Base-by-base conservation (phyloP, 2,329 filamentous ascomycete species). In the Pochonia chlamydosporia region DNA sequence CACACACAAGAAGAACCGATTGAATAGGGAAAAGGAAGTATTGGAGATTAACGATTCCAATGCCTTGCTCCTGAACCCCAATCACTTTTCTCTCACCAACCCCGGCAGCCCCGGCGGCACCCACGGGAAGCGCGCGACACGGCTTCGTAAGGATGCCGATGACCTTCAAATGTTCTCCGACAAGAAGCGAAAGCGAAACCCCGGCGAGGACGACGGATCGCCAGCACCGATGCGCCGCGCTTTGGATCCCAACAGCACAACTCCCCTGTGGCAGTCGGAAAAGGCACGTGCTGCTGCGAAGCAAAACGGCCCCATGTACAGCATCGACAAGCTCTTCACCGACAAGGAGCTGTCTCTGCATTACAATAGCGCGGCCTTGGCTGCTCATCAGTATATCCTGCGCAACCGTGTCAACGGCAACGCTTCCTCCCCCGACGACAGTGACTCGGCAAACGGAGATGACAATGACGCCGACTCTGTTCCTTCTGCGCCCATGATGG, bases 291-390 rank as follows among this genome's bases (percentile, higher is more conserved):
- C 69, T 48, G 67, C 71, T 46, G 68, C 76, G 48, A 77, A 78
- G 59, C 75, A 81, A 56, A 74, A 78, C 18, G 81, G 78, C 8
- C 75, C 79, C 0, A 66, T 81, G 2, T 84, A 83, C 61, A 84
- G 78, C 59, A 78, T 86, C 49, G 81, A 85, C 56, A 85, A 85
- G 67, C 74, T 86, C 31, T 86, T 86, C 43, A 85, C 82, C 0
- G 82, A 86, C 56, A 85, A 83, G 63, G 82, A 86, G 65, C 71
- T 86, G 25, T 74, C 77, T 4, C 75, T 85, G 69, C 79, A 79
- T 24, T 84, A 84, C 61, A 84, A 84, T 50, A 67, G 72, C 4
- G 78, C 82, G 5, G 81, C 82, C 25, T 57, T 83, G 18, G 81
- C 81, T 2, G 75, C 82, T 8, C 78, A 84, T 60, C 77, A 79